Conservation (phyloP, 2,329 filamentous ascomycete genomes). For the Ilyonectria destructans region DNA sequence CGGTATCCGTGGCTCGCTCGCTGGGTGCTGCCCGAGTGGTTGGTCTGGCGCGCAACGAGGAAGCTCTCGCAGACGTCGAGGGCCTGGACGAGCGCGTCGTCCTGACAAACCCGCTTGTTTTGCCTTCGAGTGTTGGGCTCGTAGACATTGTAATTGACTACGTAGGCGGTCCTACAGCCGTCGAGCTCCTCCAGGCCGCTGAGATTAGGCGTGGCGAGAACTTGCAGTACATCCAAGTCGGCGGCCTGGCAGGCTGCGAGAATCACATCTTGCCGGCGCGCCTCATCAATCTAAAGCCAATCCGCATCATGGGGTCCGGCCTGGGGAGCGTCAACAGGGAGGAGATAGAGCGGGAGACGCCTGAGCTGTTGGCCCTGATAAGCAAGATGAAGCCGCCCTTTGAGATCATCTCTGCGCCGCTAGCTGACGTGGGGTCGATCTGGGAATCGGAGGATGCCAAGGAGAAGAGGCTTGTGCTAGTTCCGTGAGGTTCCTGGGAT, state of each 20-base stretch:
- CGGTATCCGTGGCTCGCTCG: slow-evolving; percentile 17
- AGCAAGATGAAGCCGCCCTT: slow-evolving; percentile 24
- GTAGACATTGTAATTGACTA: slow-evolving; percentile 34
- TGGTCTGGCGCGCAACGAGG: slow-evolving; percentile 24
- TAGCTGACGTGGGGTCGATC: slow-evolving; percentile 23
- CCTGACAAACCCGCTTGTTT: slow-evolving; percentile 10
- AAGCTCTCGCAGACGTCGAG: slow-evolving; percentile 13
- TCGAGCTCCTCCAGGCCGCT: slow-evolving; percentile 23
- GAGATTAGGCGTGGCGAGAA: slow-evolving; percentile 22
- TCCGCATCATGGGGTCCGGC: slow-evolving; percentile 30
- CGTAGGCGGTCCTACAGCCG: slow-evolving; percentile 24
- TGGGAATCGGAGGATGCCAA: slow-evolving; percentile 20
- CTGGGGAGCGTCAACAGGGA: slow-evolving; percentile 24
- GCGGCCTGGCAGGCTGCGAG: slow-evolving; percentile 25
- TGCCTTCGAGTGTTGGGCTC: slow-evolving; percentile 25
- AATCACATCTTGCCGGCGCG: slow-evolving; percentile 21
- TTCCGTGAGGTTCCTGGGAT: slow-evolving; percentile 11
- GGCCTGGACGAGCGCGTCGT: slow-evolving; percentile 29
- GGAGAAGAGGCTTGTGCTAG: slow-evolving; percentile 25
- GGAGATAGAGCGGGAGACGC: slow-evolving; percentile 20
- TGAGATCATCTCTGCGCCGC: slow-evolving; percentile 13
- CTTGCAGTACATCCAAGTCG: slow-evolving; percentile 31
- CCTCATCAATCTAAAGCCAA: slow-evolving; percentile 26
- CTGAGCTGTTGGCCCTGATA: slow-evolving; percentile 13
- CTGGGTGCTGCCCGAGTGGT: slow-evolving; percentile 24